Base-by-base conservation (phyloP, 2,329 filamentous ascomycete genomes). In the Microdochium paspali region DNA sequence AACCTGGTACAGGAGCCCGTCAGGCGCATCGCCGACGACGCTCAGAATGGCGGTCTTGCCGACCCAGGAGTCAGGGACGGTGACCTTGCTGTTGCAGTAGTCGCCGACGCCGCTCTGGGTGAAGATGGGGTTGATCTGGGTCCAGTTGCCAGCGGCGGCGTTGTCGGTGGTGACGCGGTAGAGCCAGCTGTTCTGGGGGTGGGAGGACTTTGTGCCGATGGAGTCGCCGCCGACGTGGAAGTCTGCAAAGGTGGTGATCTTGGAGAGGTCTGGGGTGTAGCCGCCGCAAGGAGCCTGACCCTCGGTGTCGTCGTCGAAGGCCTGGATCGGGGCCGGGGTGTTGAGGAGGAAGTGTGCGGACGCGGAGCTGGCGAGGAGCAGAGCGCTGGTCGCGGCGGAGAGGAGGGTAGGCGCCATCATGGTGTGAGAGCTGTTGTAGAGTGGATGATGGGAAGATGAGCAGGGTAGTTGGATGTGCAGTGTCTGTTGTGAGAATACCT, bases 1-100 rank as follows among this genome's bases (percentile, higher is more conserved):
- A 61, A 80, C 78, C 67, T 79, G 73, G 57, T 72, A 82, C 5
- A 82, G 61, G 15, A 76, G 51, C 3, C 80, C 80, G 50, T 84
- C 80, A 0, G 70, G 64, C 0, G 72, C 77, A 20, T 73, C 66
- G 21, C 68, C 70, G 0, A 76, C 71, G 25, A 82, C 61, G 40
- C 72, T 63, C 4, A 84, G 56, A 15, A 82, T 64, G 18, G 77
- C 80, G 61, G 73, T 73, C 58, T 74, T 66, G 31, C 79, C 79
- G 2, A 67, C 70, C 56, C 69, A 80, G n/a, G 64, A 66, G 24
- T 64, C 61, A 0, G 77, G 76, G 0, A 75, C 66, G 1, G 65
- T 68, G 35, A 83, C 60, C 3, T 56, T 53, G 0, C 73, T 70
- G 54, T 74, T 60, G 61, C 80, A 84, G 53, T 75, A 79, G 45